Conservation (phyloP, 208 protist species). For the Naegleria gruberi region DNA sequence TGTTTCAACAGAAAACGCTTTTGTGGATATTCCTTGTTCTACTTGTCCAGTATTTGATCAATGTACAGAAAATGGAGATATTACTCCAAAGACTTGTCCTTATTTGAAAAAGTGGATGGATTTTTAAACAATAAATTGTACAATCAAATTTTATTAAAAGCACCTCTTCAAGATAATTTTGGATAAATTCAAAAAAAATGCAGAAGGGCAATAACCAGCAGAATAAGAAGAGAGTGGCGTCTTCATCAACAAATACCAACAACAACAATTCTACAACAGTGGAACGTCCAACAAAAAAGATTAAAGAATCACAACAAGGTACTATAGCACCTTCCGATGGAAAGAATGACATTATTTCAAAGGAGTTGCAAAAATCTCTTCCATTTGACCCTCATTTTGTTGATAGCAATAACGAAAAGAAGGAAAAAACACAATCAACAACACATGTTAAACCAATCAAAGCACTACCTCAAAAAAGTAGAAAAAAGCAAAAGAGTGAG, state of each 20-base stretch:
- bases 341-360: not conserved
- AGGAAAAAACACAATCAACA: not conserved
- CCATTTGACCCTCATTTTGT: not conserved
- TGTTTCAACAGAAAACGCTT: constrained; percentile 33
- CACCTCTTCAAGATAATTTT: no score
- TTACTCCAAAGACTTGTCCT: constrained; percentile 41
- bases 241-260: no score
- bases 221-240: no score
- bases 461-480: not conserved
- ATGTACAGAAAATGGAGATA: constrained; percentile 38
- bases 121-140: not conserved
- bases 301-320: not conserved
- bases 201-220: no score
- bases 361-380: not conserved
- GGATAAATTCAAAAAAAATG: no score
- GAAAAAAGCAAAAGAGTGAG: not conserved
- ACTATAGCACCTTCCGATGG: no score
- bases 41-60: constrained; percentile 47
- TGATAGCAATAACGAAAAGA: not conserved
- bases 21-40: constrained; percentile 46
- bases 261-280: no score
- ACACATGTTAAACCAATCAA: not conserved
- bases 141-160: no score
- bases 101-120: constrained; percentile 49
- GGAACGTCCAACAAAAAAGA: not conserved